Conservation (phyloP, 208 protist species). For the Trypanosoma vivax region DNA sequence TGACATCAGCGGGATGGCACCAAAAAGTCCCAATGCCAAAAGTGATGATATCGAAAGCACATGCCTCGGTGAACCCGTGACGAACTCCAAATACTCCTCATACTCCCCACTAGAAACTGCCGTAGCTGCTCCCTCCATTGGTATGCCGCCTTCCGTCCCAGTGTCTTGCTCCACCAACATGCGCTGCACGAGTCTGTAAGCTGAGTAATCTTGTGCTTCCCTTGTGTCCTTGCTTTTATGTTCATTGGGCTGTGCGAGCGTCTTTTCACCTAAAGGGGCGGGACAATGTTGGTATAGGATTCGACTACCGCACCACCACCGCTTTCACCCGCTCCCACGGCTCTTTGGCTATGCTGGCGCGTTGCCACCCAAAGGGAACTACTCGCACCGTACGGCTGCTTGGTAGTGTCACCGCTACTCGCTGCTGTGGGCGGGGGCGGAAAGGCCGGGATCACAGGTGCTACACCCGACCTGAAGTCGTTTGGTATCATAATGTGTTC, state of each 20-base stretch:
- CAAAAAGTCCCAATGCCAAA: slow-evolving; percentile 51
- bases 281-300: too few species aligned
- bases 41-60: slow-evolving; percentile 34
- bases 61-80: slow-evolving; percentile 21
- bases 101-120: not conserved
- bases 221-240: too few species aligned
- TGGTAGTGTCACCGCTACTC: not conserved
- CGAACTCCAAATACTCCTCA: slow-evolving; percentile 17
- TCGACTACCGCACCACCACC: too few species aligned
- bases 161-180: not conserved
- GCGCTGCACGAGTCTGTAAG: too few species aligned
- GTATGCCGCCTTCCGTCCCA: not conserved
- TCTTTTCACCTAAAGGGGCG: not conserved
- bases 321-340: too few species aligned
- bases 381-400: not conserved
- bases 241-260: too few species aligned
- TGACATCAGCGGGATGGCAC: slow-evolving; percentile 74
- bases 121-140: not conserved
- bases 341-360: too few species aligned
- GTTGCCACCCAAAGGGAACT: not conserved
- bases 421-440: slow-evolving; percentile 1
- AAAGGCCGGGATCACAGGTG: slow-evolving; percentile 9
- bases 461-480: not conserved
- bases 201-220: too few species aligned
- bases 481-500: slow-evolving; percentile 2